Evolutionary conservation across 1,284 basidiomycete genomes (phyloP).

Genomic region (Meripilus lineatus): DNA sequence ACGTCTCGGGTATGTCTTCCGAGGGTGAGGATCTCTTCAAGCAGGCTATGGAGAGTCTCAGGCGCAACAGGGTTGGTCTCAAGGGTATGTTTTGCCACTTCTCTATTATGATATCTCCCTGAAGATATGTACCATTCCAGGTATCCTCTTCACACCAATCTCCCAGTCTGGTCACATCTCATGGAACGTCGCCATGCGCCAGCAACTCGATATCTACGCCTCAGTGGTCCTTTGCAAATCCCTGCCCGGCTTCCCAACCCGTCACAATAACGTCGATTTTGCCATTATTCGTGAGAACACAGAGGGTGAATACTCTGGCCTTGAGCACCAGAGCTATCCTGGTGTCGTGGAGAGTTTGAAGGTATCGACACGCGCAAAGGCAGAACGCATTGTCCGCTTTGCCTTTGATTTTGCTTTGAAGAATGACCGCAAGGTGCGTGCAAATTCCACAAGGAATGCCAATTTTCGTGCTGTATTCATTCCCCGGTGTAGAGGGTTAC

Average conservation of each 20-base stretch:
- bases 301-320: constrained; percentile 98
- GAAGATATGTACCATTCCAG: constrained; percentile 36
- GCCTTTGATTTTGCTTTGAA: constrained; percentile 99
- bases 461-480: constrained; percentile 1
- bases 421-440: constrained; percentile 88
- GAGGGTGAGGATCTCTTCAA: constrained; percentile 94
- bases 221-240: constrained; percentile 99
- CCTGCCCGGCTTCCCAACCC: constrained; percentile 94
- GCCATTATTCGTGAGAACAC: constrained; percentile 99
- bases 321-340: constrained; percentile 98
- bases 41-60: constrained; percentile 94
- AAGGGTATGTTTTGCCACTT: constrained; percentile 67
- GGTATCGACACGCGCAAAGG: constrained; percentile 93
- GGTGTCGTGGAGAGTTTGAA: constrained; percentile 99
- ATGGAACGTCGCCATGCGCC: constrained; percentile 99
- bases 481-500: constrained; percentile 81
- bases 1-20: constrained; percentile 95
- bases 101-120: not conserved
- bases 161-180: constrained; percentile 96
- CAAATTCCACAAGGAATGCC: not conserved
- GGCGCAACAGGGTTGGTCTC: constrained; percentile 96
- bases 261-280: constrained; percentile 97
- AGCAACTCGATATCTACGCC: constrained; percentile 98
- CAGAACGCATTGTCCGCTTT: constrained; percentile 95
- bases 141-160: constrained; percentile 98